These are phyloP conservation scores for Pisolithus thermaeus DNA, from an alignment of 1,284 basidiomycete species.

Conservation along the genomic window DNA sequence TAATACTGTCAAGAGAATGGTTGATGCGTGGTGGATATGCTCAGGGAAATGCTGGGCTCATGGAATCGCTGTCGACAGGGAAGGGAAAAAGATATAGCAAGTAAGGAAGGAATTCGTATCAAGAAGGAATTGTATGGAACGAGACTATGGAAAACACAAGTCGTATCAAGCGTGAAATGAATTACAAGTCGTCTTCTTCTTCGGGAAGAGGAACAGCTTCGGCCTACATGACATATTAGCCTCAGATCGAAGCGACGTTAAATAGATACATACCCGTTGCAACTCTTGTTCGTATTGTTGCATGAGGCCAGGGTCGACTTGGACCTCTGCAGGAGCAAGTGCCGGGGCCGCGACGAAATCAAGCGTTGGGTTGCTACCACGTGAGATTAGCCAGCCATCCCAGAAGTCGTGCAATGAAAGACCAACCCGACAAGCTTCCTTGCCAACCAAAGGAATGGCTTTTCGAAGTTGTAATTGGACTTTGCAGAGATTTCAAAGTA, in stretches of 20 bases:
- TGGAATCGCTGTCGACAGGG: conserved; percentile 18
- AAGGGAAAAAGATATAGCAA: conserved; percentile 6
- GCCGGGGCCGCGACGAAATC: conserved; percentile 98
- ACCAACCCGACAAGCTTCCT: conserved; percentile 94
- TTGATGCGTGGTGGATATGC: conserved; percentile 20
- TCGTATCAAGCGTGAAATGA: conserved; percentile 17
- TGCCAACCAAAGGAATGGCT: conserved; percentile 99
- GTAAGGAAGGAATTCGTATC: conserved; percentile 9
- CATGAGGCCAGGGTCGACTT: conserved; percentile 81
- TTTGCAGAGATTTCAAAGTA: conserved; percentile 99
- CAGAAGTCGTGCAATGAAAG: not conserved
- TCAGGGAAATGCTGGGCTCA: conserved; percentile 18
- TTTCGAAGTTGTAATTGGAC: conserved; percentile 99
- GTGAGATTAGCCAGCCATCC: not conserved
- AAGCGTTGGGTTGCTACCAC: conserved; percentile 70
- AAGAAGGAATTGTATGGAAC: conserved; percentile 11
- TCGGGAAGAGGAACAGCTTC: conserved; percentile 73
- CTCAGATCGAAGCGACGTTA: not conserved
- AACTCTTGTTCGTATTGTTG: conserved; percentile 81
- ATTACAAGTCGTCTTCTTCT: conserved; percentile 72
- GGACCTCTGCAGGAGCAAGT: conserved; percentile 90
- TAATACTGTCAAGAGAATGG: conserved; percentile 7
- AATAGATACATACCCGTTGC: conserved; percentile 43
- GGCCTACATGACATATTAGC: conserved; percentile 41
- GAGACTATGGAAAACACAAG: conserved; percentile 13